Base-by-base conservation (phyloP, 2,329 filamentous ascomycete genomes). In the Hypoxylon sp. region DNA sequence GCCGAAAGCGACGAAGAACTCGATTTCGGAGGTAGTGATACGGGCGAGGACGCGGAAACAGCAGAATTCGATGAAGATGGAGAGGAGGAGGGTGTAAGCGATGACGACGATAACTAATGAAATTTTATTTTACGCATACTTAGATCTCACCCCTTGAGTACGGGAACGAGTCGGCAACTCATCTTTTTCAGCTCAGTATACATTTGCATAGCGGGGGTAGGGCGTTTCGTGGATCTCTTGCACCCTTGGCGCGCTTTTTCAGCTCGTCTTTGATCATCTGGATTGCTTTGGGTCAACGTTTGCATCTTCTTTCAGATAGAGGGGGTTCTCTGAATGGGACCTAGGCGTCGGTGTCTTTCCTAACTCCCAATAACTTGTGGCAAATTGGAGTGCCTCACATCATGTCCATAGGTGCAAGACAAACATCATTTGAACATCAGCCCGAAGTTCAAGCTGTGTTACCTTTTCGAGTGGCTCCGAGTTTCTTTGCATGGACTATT, bases 11-110 rank as follows among this genome's bases (percentile, higher is more conserved):
- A 92, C 63, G 86, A 92, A 72, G 91, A 93, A 72, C 88, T 92
- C 57, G 91, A 94, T 72, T 94, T 94, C 79, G 91, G 90, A 9
- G 91, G 90, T 14, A 93, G 90, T 74, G 91, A 93, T 72, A 88
- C 86, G 21, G 81, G 82, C 43, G 85, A 87, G 14, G 87, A 86
- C 10, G 86, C 86, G 32, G 90, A 87, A 23, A 84, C 87, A 80
- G 86, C 87, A 32, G 89, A 91, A 49, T 87, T 86, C 43, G 84
- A 85, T 23, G 84, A 85, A 7, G 87, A 87, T 43, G 80, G 78
- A 7, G 86, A 87, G 11, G 83, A 89, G 21, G 87, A 87, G 5
- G 85, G 85, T 14, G 84, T 86, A 9, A 86, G 87, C 14, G 86
- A 88, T 49, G 82, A 84, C 19, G 84, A 86, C 43, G 80, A 82